Conservation (phyloP, 2,329 filamentous ascomycete genomes). For the Fusarium sp. region DNA sequence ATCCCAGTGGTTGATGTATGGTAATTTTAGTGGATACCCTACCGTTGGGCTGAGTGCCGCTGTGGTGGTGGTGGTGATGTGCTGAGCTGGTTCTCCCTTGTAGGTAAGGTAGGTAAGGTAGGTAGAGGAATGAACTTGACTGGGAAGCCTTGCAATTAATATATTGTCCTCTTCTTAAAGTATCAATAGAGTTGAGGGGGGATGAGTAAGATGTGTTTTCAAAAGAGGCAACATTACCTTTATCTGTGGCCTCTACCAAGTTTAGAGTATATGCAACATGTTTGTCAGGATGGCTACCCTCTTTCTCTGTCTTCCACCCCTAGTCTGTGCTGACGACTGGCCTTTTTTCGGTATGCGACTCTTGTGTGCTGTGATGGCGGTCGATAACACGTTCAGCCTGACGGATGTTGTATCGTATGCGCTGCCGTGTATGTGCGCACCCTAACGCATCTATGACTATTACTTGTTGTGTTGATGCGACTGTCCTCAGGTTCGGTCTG, state of each 20-base stretch:
- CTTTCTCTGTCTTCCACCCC: too few relatives aligned
- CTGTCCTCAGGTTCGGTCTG: background rate
- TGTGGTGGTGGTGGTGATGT: background rate
- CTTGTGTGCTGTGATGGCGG: background rate
- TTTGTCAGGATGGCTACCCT: background rate
- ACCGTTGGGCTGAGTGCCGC: background rate
- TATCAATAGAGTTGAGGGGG: background rate
- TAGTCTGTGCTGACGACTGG: background rate
- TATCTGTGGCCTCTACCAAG: background rate
- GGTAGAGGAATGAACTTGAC: background rate
- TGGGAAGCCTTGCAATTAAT: background rate
- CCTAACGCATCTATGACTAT: slow-evolving; percentile 15
- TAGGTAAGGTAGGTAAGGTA: too few relatives aligned
- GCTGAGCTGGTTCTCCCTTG: background rate
- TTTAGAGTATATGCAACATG: slow-evolving; percentile 3
- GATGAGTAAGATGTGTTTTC: background rate
- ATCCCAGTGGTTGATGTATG: slow-evolving; percentile 15
- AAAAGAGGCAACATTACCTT: background rate
- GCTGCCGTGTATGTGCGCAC: slow-evolving; percentile 1
- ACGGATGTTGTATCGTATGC: too few relatives aligned
- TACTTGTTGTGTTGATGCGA: background rate
- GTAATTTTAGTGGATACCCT: background rate
- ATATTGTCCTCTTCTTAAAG: background rate
- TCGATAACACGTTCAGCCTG: background rate
- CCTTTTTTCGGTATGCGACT: background rate